Percentiles rank a stretch among this genome's conserved stretches.
Evolutionary conservation across 495 filamentous ascomycete genomes (phyloP).

Genomic region (Gamarada debralockiae): DNA sequence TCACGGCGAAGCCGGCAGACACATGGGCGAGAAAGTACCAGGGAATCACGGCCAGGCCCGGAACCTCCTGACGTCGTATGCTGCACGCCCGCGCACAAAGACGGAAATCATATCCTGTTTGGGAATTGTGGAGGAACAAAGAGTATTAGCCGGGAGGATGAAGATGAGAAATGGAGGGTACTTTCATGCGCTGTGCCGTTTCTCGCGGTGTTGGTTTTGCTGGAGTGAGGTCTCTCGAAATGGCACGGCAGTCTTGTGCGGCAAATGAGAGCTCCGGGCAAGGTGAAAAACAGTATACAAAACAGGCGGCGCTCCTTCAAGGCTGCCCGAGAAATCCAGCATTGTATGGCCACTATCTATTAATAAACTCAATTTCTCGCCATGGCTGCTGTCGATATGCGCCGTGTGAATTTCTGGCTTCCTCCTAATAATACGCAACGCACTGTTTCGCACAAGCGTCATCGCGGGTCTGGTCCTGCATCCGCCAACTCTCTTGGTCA

Average conservation of each 20-base stretch:
- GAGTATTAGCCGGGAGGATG: constrained; percentile 1
- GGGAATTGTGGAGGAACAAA: background rate
- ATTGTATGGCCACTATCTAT: background rate
- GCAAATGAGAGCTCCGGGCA: constrained; percentile 2
- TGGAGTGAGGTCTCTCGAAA: background rate
- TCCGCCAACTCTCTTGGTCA: background rate
- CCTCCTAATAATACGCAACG: background rate
- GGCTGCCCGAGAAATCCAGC: background rate
- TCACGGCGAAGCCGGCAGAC: background rate
- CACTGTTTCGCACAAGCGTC: background rate
- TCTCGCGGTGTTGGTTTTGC: background rate
- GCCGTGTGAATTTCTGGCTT: background rate
- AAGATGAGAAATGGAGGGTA: background rate
- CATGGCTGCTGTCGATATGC: constrained; percentile 6
- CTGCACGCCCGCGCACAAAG: background rate
- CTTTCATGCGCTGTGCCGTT: constrained; percentile 6
- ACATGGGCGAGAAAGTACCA: background rate
- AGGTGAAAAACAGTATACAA: background rate
- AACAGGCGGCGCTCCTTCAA: background rate
- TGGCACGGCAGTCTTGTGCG: constrained; percentile 4
- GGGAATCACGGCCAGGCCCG: background rate
- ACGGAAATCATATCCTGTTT: constrained; percentile 1
- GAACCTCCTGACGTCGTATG: constrained; percentile 7
- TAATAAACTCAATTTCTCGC: constrained; percentile 2
- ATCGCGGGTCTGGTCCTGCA: background rate